Conservation (phyloP, 1,284 basidiomycete species). For the Kalmanozyma brasiliensis region DNA sequence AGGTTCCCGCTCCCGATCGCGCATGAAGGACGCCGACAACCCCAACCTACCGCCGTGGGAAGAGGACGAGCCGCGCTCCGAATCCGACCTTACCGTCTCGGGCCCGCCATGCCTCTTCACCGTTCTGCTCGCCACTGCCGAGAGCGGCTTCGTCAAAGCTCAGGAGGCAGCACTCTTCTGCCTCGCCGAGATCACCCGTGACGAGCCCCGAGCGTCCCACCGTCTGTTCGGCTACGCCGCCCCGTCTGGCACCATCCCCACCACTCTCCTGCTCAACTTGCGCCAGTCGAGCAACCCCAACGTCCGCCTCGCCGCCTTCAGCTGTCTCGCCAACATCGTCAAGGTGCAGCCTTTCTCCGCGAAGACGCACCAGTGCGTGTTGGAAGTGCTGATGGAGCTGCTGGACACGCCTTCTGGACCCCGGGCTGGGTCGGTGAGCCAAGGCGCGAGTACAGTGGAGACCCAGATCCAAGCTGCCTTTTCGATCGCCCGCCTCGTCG, state of each 20-base stretch:
- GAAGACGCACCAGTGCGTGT: slow-evolving; percentile 54
- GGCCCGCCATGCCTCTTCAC: slow-evolving; percentile 27
- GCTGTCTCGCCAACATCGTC: slow-evolving; percentile 59
- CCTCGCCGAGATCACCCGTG: slow-evolving; percentile 51
- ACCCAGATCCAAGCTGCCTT: slow-evolving; percentile 60
- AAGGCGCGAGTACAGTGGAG: slow-evolving; percentile 31
- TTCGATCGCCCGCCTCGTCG: slow-evolving; percentile 55
- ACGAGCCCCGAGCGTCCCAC: slow-evolving; percentile 32
- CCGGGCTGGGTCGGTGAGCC: slow-evolving; percentile 3
- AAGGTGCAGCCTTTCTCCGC: slow-evolving; percentile 56
- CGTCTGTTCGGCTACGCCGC: slow-evolving; percentile 37
- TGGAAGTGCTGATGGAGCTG: slow-evolving; percentile 60
- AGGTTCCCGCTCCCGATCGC: slow-evolving; percentile 38
- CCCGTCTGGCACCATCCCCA: slow-evolving; percentile 51
- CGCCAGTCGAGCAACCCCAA: slow-evolving; percentile 41
- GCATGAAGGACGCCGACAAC: slow-evolving; percentile 27
- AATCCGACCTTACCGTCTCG: slow-evolving; percentile 6
- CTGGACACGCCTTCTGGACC: slow-evolving; percentile 37
- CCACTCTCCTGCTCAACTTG: slow-evolving; percentile 52
- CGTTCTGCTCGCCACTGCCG: slow-evolving; percentile 48
- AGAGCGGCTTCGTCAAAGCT: slow-evolving; percentile 53
- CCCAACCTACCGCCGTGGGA: slow-evolving; percentile 32
- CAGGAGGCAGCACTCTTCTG: slow-evolving; percentile 61
- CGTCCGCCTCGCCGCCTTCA: slow-evolving; percentile 60
- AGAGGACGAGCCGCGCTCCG: slow-evolving; percentile 21